phyloP scores from a whole-genome alignment of 2,329 filamentous ascomycete genomes.

The Clathrospora elynae region DNA sequence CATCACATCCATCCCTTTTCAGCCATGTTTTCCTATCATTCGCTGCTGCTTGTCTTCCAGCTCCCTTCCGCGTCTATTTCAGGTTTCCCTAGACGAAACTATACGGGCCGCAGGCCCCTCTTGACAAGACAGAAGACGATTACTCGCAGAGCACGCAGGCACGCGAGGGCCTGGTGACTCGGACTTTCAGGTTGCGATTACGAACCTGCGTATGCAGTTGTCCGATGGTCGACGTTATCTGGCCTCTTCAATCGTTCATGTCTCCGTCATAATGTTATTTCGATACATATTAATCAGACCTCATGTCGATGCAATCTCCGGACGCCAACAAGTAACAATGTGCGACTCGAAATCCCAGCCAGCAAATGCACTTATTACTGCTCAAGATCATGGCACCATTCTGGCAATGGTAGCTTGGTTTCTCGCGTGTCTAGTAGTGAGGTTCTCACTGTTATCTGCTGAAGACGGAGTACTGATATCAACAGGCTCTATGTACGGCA shows the following conservation, averaged over 20 bases:
- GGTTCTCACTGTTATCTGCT: not conserved
- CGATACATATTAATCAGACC: conserved; percentile 23
- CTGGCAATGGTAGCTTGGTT: conserved; percentile 37
- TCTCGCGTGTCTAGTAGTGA: conserved; percentile 31
- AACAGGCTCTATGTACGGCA: conserved; percentile 26
- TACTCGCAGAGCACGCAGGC: conserved; percentile 17
- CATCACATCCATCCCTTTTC: conserved; percentile 10
- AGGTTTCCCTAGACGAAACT: conserved; percentile 16
- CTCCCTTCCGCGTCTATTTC: conserved; percentile 24
- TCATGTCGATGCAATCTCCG: conserved; percentile 29
- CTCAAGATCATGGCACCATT: conserved; percentile 33
- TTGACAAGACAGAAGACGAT: conserved; percentile 18
- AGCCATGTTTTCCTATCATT: conserved; percentile 12
- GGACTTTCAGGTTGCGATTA: conserved; percentile 21
- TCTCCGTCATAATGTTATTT: conserved; percentile 15
- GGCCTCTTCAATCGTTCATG: conserved; percentile 12
- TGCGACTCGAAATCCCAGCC: conserved; percentile 17
- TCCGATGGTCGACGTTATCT: conserved; percentile 15
- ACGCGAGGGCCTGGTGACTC: conserved; percentile 15
- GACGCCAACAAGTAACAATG: conserved; percentile 15
- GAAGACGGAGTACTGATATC: conserved; percentile 6
- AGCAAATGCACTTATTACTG: conserved; percentile 27
- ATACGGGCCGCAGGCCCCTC: conserved; percentile 8
- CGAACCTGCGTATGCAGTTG: conserved; percentile 17
- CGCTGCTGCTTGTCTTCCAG: conserved; percentile 9